Evolutionary conservation across 1,284 basidiomycete genomes (phyloP), one percentile per base, ranked within the genome.

Genomic region (Ustilago curta): DNA sequence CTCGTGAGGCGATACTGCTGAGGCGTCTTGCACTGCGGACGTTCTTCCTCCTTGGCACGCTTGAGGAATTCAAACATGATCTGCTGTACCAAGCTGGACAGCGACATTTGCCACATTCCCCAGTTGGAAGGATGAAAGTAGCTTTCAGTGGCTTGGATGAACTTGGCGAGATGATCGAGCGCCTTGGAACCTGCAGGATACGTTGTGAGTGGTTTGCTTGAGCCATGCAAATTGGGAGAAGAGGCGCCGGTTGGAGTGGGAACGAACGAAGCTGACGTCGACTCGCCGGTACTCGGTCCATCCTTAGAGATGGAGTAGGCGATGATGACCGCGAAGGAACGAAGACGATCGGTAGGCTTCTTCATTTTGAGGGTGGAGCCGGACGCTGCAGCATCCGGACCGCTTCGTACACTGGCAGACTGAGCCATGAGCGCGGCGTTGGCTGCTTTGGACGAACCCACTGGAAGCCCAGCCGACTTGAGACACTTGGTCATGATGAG

Each of bases 241-340:
- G 63, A 56, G 1, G 27, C 58, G 8, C 54, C 47, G 2, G 59
- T 45, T 3, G 80, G 65, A 5, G 76, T 72, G 3, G 72, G 57
- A 11, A 59, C 62, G 9, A 25, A 43, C 19, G 73, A 69, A 11
- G 70, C 61, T 14, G 54, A 42, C 21, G 56, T 50, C 5, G 79
- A 70, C 11, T 63, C 58, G 37, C 59, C 50, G 7, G 79, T 69
- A 4, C 80, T 76, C 7, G 90, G 89, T 0, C 93, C 90, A 82
- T 99, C 97, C 45, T 92, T 88, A 5, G 91, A 88, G 89, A 99
- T 94, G 2, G 93, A 96, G 84, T 95, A 97, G 25, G 97, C 90
- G 64, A 99, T 89, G 44, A 97, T 87, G 79, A 91, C 92, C 0
- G 96, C 94, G 53, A 99, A 88, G 12, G 91, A 89, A 83, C 89